phyloP scores from a whole-genome alignment of 1,284 basidiomycete species.

The Tilletia walkeri region DNA sequence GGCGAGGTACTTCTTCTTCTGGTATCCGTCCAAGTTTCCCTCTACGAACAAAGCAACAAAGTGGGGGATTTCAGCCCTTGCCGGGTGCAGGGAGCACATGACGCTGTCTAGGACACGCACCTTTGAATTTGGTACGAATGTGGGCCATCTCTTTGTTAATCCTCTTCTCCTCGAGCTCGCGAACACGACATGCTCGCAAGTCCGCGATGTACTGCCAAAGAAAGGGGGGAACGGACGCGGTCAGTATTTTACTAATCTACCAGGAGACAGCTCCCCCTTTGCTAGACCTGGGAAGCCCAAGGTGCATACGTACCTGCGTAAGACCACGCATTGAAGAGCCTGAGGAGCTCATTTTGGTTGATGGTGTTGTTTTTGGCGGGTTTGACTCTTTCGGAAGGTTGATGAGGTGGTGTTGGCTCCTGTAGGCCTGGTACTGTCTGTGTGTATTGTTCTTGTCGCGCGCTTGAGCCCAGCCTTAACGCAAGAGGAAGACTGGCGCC shows the following conservation, averaged over 20 bases:
- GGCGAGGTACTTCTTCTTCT: constrained; percentile 88
- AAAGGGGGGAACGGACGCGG: not conserved
- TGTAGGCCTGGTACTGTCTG: too few species aligned
- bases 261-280: too few species aligned
- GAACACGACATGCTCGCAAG: constrained; percentile 72
- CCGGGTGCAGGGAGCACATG: not conserved
- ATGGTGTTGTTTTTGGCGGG: not conserved
- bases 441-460: too few species aligned
- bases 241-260: not conserved
- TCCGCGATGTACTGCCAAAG: constrained; percentile 89
- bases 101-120: constrained; percentile 56
- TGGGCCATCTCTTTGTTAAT: constrained; percentile 99
- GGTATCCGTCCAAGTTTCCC: constrained; percentile 93
- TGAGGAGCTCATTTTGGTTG: constrained; percentile 6
- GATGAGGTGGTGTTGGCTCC: not conserved
- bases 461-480: too few species aligned
- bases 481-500: too few species aligned
- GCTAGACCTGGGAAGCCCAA: too few species aligned
- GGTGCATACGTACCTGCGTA: constrained; percentile 60
- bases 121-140: constrained; percentile 97
- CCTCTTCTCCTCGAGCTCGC: constrained; percentile 76
- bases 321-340: constrained; percentile 77
- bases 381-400: not conserved
- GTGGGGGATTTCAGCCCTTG: not conserved
- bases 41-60: constrained; percentile 61